Evolutionary conservation across 208 protist species (phyloP).

Genomic region (Leishmania guyanensis): DNA sequence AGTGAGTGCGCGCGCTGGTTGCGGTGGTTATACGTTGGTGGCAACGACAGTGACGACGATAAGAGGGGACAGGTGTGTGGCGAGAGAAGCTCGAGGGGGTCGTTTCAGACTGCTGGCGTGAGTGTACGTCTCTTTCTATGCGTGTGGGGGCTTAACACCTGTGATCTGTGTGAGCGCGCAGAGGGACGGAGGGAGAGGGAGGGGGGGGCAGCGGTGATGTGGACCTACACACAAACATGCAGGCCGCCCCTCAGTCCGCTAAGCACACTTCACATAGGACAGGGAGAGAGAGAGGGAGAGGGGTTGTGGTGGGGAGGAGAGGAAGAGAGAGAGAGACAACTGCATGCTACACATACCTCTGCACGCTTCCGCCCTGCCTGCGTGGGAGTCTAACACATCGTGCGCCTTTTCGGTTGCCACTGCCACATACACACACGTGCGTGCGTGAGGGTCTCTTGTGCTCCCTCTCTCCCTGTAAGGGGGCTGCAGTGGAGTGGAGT

Average conservation of each 20-base stretch:
- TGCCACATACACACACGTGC: too few relatives aligned
- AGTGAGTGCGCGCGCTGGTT: too few relatives aligned
- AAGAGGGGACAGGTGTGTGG: background rate
- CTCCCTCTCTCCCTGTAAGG: background rate
- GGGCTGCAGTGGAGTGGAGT: background rate
- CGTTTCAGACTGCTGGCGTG: background rate
- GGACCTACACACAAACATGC: background rate
- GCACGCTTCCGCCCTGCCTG: background rate
- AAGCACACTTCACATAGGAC: background rate
- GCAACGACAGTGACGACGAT: background rate
- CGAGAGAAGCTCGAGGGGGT: background rate
- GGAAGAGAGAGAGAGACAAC: background rate
- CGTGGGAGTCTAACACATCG: too few relatives aligned
- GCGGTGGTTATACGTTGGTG: background rate
- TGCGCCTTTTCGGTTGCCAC: too few relatives aligned
- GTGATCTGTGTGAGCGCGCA: background rate
- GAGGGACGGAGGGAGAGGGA: constrained; percentile 7
- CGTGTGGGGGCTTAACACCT: background rate
- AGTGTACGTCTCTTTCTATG: background rate
- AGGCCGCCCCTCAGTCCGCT: background rate
- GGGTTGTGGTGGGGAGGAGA: background rate
- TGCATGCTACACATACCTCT: background rate
- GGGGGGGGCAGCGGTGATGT: constrained; percentile 3
- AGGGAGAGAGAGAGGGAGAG: background rate
- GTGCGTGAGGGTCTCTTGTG: background rate